Evolutionary conservation across 2,329 filamentous ascomycete genomes (phyloP).

Genomic region (Cylindrodendrum hubeiense): DNA sequence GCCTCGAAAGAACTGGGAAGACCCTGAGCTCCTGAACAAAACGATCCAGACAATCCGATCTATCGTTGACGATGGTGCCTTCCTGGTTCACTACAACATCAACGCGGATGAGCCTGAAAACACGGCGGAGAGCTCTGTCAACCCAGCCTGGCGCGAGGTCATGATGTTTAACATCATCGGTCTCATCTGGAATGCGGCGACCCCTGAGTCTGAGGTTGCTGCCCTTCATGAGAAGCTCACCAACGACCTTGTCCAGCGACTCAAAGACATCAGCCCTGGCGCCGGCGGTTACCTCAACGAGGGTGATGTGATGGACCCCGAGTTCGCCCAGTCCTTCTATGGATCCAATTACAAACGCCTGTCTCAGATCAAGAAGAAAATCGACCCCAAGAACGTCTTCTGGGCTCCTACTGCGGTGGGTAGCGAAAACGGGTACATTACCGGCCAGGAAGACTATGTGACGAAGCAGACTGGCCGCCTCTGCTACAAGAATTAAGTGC

Average conservation of each 20-base stretch:
- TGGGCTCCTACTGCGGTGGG: constrained; percentile 31
- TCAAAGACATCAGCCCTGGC: constrained; percentile 43
- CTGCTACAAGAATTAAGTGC: constrained; percentile 7
- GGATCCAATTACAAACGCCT: constrained; percentile 44
- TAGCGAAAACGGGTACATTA: constrained; percentile 22
- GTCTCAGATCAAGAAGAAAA: constrained; percentile 45
- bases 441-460: constrained; percentile 21
- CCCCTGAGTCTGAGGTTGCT: constrained; percentile 30
- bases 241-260: constrained; percentile 46
- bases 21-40: constrained; percentile 27
- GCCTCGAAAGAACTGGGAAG: constrained; percentile 47
- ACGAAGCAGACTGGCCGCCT: constrained; percentile 26
- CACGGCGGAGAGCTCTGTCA: constrained; percentile 50
- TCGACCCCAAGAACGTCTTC: constrained; percentile 47
- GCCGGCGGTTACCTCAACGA: constrained; percentile 48
- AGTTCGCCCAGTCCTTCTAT: constrained; percentile 43
- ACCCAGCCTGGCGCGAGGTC: constrained; percentile 61
- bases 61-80: constrained; percentile 39
- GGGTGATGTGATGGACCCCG: constrained; percentile 47
- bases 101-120: constrained; percentile 34
- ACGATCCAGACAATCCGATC: constrained; percentile 37
- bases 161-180: constrained; percentile 51
- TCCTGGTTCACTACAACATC: constrained; percentile 42
- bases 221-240: constrained; percentile 46
- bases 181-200: constrained; percentile 31